phyloP scores from a whole-genome alignment of 106 monocot species.

The Platanthera guangdongensis region DNA sequence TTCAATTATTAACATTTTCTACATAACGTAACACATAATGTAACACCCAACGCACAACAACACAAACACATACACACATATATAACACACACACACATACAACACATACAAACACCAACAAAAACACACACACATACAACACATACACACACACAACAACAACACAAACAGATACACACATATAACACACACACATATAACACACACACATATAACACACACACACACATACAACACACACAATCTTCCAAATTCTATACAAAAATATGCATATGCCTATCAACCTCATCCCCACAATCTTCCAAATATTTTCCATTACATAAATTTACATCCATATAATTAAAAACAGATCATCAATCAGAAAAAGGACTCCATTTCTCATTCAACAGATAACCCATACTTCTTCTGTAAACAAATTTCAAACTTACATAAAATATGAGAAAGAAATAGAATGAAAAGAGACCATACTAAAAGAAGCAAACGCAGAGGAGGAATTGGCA shows the following conservation, averaged over 20 bases:
- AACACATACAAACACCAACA: no score
- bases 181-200: no score
- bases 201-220: no score
- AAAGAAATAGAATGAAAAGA: neutral
- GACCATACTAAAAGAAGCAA: constrained; percentile 11
- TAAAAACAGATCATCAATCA: neutral
- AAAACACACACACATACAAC: no score
- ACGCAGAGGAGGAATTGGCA: constrained; percentile 16
- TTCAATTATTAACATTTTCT: no score
- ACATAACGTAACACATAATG: no score
- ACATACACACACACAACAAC: no score
- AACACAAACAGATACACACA: no score
- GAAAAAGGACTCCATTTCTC: neutral
- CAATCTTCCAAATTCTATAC: neutral
- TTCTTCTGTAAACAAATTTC: neutral
- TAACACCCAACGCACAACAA: no score
- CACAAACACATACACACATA: no score
- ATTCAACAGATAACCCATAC: neutral
- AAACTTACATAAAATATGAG: neutral
- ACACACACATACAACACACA: no score
- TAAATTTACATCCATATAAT: neutral
- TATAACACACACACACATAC: no score
- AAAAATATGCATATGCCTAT: neutral
- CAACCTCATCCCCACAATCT: neutral
- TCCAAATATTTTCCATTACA: neutral